Base-by-base conservation (phyloP, 352 stramenopile species). In the Plasmopara muralis region DNA sequence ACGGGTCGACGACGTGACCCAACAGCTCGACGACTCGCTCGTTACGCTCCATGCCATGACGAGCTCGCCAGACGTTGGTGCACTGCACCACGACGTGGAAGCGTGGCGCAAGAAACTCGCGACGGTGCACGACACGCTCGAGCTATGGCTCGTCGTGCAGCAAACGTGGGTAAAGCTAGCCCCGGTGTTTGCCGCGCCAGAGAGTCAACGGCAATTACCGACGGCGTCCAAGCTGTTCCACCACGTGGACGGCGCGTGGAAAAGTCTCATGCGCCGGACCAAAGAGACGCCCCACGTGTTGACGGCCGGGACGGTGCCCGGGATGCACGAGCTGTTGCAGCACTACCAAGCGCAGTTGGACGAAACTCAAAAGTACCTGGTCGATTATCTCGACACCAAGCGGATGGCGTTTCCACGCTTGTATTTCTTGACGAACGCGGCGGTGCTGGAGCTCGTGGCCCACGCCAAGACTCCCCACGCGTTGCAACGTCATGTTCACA, bases 351-450 rank as follows among this genome's bases (percentile, higher is more conserved):
- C 70, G 5, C 71, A 94, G 30, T 51, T 96, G 8, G 89, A 97
- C 47, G 84, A 83, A 44, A 96, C 97, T 60, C 88, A 97, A 53
- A 97, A 96, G 60, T 91, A 85, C 31, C 53, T 97, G 2, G 89
- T 96, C 52, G 85, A 97, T 53, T 97, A 97, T 56, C 64, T 97
- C 5, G 89, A 97, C 53, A 96, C 87, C 1, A 97, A 97, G 46
- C 75, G 89, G 9, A 96, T 95, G 85, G 85, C 85, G 4, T 97
- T 97, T 45, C 89, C 89, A 6, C 67, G 85, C 0, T 98, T 98
- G 64, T 98, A 98, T 66, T 98, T 98, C 52, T 60, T 98, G 2
- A 97, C 89, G 0, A 96, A 98, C 47, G 94, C 98, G 43, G 94
- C 96, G 34, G 64, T 98, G 15, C 70, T 98, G 0, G 93, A 98